These are phyloP conservation scores for Oxyria digyna DNA, from an alignment of 148 eudicot species.

Conservation along the genomic window DNA sequence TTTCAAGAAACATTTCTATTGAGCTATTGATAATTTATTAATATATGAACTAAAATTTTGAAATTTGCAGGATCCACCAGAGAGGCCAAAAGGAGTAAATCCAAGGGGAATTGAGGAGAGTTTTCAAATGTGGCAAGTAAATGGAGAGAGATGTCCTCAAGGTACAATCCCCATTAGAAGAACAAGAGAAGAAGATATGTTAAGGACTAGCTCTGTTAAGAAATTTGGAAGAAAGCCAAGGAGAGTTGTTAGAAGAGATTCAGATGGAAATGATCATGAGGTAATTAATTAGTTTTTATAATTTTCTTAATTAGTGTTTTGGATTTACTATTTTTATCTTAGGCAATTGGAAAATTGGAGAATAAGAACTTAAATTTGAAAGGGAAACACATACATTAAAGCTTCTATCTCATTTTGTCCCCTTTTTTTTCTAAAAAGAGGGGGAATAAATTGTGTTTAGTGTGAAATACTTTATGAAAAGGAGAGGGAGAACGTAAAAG, in stretches of 20 bases:
- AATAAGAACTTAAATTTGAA: neutral
- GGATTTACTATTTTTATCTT: neutral
- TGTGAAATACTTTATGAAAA: neutral
- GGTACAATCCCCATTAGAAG: conserved; percentile 85
- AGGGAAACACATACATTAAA: neutral
- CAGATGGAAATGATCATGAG: conserved; percentile 70
- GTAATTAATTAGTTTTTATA: conserved; percentile 17
- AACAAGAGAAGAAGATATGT: conserved; percentile 67
- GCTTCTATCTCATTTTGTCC: conserved; percentile 4
- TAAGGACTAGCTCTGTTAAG: conserved; percentile 43
- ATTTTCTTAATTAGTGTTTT: neutral
- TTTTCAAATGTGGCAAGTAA: conserved; percentile 59
- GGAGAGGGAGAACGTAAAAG: neutral
- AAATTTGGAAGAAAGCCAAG: conserved; percentile 55
- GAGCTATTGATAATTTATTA: neutral
- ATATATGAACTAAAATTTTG: neutral
- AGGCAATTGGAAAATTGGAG: neutral
- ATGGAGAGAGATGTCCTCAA: conserved; percentile 59
- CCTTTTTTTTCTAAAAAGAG: neutral
- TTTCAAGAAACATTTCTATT: neutral
- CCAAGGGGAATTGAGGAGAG: conserved; percentile 12
- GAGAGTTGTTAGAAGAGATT: conserved; percentile 47
- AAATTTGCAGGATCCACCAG: conserved; percentile 25
- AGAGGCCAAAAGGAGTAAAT: conserved; percentile 46
- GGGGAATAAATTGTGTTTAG: neutral